Evolutionary conservation across 768 basidiomycete species (phyloP).

Genomic region (Macrocybe gigantea): DNA sequence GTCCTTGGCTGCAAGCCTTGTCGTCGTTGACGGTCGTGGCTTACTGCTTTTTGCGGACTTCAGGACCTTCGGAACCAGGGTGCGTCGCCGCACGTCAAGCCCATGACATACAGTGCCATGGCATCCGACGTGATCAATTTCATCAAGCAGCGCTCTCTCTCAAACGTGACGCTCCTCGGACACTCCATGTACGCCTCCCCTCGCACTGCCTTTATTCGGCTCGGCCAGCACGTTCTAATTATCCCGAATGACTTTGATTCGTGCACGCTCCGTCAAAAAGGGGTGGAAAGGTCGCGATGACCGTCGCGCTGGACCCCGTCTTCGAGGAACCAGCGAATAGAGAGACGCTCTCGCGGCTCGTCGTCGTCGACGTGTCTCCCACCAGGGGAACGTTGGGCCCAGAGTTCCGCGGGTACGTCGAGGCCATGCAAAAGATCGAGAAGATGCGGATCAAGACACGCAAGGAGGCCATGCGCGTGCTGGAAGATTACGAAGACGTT

Average conservation of each 20-base stretch:
- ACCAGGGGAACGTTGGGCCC: constrained; percentile 42
- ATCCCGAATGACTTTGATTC: neutral
- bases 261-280: constrained; percentile 23
- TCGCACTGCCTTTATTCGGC: neutral
- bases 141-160: constrained; percentile 41
- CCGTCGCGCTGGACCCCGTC: constrained; percentile 47
- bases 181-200: constrained; percentile 70
- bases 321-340: constrained; percentile 9
- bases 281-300: constrained; percentile 83
- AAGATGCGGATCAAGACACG: constrained; percentile 44
- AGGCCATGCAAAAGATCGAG: constrained; percentile 67
- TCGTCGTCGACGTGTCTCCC: constrained; percentile 81
- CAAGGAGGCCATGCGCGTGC: constrained; percentile 58
- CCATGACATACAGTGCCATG: constrained; percentile 72
- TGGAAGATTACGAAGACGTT: constrained; percentile 50
- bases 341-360: constrained; percentile 41
- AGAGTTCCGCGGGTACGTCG: constrained; percentile 59
- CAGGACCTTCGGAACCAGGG: constrained; percentile 77
- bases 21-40: too few species aligned
- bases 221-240: neutral
- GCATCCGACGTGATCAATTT: constrained; percentile 72
- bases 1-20: too few species aligned
- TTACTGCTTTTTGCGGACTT: too few species aligned
- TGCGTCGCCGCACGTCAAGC: constrained; percentile 59
- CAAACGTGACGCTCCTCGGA: constrained; percentile 66